Evolutionary conservation across 177 flowering plant species (phyloP).

Genomic region (Tripterygium wilfordii): DNA sequence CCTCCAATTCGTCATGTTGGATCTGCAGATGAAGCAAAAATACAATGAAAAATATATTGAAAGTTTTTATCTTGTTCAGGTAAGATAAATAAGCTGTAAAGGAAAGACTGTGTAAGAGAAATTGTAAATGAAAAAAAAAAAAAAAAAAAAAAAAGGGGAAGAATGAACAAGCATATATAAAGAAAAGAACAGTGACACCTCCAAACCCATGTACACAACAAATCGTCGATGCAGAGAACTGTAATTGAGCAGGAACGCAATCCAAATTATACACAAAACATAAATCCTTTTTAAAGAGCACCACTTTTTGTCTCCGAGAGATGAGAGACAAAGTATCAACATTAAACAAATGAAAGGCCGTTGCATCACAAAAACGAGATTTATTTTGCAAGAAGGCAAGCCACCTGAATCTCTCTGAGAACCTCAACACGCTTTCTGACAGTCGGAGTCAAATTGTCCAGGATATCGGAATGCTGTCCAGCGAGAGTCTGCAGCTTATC

Average conservation of each 20-base stretch:
- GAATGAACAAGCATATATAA: no score
- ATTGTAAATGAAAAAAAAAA: no score
- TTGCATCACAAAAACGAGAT: neutral
- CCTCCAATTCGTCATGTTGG: constrained; percentile 54
- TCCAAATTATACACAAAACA: no score
- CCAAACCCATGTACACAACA: no score
- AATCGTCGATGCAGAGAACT: no score
- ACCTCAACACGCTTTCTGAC: constrained; percentile 79
- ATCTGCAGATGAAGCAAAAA: constrained; percentile 21
- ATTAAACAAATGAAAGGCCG: no score
- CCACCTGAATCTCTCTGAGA: constrained; percentile 71
- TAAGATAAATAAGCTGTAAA: neutral
- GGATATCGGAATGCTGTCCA: constrained; percentile 53
- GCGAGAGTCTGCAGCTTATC: constrained; percentile 63
- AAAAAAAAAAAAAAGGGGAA: no score
- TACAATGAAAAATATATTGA: no score
- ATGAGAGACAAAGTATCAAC: neutral
- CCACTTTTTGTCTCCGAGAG: no score
- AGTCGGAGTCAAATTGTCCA: constrained; percentile 50
- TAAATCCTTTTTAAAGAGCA: no score
- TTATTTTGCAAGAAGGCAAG: neutral
- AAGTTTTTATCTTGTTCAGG: neutral
- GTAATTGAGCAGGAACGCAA: no score
- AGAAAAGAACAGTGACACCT: neutral
- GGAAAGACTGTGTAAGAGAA: neutral